Base-by-base conservation (phyloP, 2,329 filamentous ascomycete species). In the Ilyonectria destructans region DNA sequence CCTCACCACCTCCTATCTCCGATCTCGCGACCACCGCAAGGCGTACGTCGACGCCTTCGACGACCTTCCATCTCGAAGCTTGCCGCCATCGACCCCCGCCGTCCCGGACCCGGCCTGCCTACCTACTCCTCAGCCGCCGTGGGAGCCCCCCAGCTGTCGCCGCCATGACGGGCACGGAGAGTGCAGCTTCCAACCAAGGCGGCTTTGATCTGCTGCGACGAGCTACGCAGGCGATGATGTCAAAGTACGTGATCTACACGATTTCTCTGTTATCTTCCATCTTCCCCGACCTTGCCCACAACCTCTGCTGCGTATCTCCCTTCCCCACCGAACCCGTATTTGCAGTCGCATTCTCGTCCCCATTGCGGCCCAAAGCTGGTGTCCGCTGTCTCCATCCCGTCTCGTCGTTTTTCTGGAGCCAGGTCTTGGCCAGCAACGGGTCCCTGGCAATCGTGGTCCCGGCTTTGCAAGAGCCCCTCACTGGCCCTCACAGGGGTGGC, bases 211-310 rank as follows among this genome's bases (percentile, higher is more conserved):
- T 90, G 72, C 79, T 90, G 71, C 84, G 86, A 76, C 84, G 88
- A 78, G 88, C 88, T 69, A 90, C 88, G n/a, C 87, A 90, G 76
- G 86, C 86, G 73, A 87, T 90, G 85, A 88, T 90, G 86, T 89
- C 87, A 81, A 90, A 83, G 87, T 89, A 85, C 79, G 87, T 85
- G 65, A 58, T 70, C 74, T 68, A 56, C 31, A 59, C 69, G 59
- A 71, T 74, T 72, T 69, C 56, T 69, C 66, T 70, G 58, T 71
- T 70, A 54, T 45, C 31, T 68, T 56, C 45, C 70, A 37, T 46
- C 40, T 56, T 37, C 37, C 43, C 48, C 21, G 12, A 23, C 59
- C 23, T 51, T 60, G n/a, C 52, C 45, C 64, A 35, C n/a, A 26
- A 33, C 31, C 43, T 58, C 51, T 45, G 21, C 51, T 59, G 33